Evolutionary conservation across 345 rosid species (phyloP).

Genomic region (Angophora floribunda): DNA sequence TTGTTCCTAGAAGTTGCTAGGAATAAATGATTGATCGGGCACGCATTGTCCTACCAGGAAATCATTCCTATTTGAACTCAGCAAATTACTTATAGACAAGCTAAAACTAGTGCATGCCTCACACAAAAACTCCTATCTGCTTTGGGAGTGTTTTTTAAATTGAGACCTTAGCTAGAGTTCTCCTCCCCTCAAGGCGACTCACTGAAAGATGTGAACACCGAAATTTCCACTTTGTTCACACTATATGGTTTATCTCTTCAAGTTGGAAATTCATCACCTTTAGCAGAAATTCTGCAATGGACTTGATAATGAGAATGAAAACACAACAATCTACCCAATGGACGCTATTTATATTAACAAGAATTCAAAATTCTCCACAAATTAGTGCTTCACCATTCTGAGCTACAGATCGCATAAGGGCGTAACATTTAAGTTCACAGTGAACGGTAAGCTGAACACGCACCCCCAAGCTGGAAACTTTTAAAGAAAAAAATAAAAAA

Average conservation of each 20-base stretch:
- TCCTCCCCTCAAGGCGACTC: background rate
- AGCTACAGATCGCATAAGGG: background rate
- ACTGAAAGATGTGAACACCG: background rate
- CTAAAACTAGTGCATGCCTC: background rate
- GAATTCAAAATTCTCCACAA: background rate
- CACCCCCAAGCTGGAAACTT: background rate
- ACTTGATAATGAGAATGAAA: background rate
- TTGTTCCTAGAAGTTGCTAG: background rate
- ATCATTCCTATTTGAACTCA: background rate
- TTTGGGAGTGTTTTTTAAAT: background rate
- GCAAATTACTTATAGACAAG: background rate
- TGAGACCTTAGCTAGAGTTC: background rate
- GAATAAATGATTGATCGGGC: background rate
- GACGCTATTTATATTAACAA: background rate
- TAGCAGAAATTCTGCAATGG: background rate
- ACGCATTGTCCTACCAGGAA: background rate
- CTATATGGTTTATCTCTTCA: background rate
- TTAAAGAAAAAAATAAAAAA: accelerated
- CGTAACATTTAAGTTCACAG: background rate
- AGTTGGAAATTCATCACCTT: background rate
- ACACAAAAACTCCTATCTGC: background rate
- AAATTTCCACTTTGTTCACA: background rate
- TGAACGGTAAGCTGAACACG: background rate
- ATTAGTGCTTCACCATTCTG: background rate
- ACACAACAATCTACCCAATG: background rate